phyloP scores from a whole-genome alignment of 371 early-diverging fungal genomes.

The Capillidium heterosporum region DNA sequence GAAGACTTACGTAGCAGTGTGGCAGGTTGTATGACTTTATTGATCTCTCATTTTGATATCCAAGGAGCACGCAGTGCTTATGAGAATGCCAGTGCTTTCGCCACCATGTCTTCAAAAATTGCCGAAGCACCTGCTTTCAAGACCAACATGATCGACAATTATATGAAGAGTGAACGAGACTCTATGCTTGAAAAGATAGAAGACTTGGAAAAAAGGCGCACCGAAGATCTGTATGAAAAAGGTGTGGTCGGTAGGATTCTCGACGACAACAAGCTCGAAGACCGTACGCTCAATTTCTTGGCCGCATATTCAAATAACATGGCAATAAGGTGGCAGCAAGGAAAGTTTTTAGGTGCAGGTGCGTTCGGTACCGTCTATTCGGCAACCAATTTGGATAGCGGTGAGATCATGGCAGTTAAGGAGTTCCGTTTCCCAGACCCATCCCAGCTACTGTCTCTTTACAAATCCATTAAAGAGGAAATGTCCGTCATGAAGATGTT shows the following conservation, averaged over 20 bases:
- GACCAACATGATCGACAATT: slow-evolving; percentile 6
- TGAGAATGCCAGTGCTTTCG: slow-evolving; percentile 7
- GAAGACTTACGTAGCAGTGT: slow-evolving; percentile 42
- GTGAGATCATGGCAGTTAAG: slow-evolving; percentile 84
- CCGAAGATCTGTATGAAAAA: slow-evolving; percentile 26
- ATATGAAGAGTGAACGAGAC: slow-evolving; percentile 22
- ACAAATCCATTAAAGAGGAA: slow-evolving; percentile 66
- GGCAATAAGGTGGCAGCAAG: slow-evolving; percentile 72
- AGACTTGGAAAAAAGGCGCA: slow-evolving; percentile 26
- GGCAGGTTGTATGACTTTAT: slow-evolving; percentile 57
- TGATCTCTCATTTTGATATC: slow-evolving; percentile 67
- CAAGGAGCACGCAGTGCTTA: slow-evolving; percentile 34
- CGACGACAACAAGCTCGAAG: slow-evolving; percentile 57
- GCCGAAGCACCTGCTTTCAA: slow-evolving; percentile 10
- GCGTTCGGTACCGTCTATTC: slow-evolving; percentile 72
- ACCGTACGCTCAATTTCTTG: slow-evolving; percentile 51
- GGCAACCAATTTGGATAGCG: slow-evolving; percentile 66
- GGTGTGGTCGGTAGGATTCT: slow-evolving; percentile 56
- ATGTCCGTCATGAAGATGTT: slow-evolving; percentile 82
- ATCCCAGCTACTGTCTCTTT: slow-evolving; percentile 36
- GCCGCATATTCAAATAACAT: slow-evolving; percentile 56
- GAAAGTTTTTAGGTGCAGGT: slow-evolving; percentile 73
- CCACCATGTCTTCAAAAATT: slow-evolving; percentile 12
- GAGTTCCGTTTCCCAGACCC: slow-evolving; percentile 78
- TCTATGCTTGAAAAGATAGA: slow-evolving; percentile 30